A percentile compares a stretch with the other conserved stretches of the same genome.
These are phyloP conservation scores for Pichia sp. DNA, from an alignment of 1,139 yeast genomes.

Conservation along the genomic window DNA sequence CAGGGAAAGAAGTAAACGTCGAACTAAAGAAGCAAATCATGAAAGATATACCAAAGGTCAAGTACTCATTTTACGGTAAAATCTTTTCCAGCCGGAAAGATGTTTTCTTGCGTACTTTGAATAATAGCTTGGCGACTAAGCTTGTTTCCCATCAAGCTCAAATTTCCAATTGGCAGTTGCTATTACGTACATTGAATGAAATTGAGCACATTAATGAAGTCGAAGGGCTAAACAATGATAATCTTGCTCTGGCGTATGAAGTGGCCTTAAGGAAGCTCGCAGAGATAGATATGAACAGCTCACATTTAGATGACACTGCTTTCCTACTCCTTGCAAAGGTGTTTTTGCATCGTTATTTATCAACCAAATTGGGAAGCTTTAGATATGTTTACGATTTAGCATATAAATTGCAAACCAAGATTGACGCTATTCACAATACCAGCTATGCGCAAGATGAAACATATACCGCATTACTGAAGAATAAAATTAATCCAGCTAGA, in stretches of 20 bases:
- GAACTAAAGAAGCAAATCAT: too few species aligned
- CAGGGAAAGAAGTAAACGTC: too few species aligned
- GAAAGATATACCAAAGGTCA: not conserved
- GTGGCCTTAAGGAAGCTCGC: not conserved
- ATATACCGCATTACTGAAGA: not conserved
- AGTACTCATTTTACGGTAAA: constrained; percentile 2
- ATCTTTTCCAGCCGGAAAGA: not conserved
- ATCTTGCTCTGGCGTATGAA: too few species aligned
- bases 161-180: constrained; percentile 10
- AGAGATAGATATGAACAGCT: not conserved
- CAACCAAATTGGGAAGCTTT: not conserved
- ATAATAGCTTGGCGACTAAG: not conserved
- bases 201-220: not conserved
- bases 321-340: constrained; percentile 6
- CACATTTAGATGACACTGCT: not conserved
- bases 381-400: not conserved
- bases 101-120: not conserved
- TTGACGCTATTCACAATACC: constrained; percentile 4
- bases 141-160: not conserved
- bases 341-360: not conserved
- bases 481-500: constrained; percentile 9
- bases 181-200: constrained; percentile 7
- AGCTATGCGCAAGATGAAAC: not conserved
- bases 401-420: constrained; percentile 3
- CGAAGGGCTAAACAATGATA: too few species aligned